Evolutionary conservation across 768 basidiomycete genomes (phyloP).

Genomic region (Lactarius sanguifluus): DNA sequence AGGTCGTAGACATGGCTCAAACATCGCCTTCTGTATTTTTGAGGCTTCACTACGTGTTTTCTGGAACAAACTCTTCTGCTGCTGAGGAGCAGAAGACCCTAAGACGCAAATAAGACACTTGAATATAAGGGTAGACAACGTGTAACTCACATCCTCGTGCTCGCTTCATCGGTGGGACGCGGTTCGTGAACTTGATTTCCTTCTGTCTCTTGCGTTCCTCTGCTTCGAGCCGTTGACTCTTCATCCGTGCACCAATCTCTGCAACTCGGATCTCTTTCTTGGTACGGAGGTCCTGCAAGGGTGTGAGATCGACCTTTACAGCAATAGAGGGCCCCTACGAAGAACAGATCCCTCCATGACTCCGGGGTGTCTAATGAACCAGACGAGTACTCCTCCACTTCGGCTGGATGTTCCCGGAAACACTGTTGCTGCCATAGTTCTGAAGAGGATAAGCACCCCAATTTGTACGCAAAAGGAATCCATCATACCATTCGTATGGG

Average conservation of each 20-base stretch:
- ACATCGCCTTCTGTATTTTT: constrained; percentile 63
- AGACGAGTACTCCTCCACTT: constrained; percentile 18
- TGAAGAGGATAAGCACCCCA: constrained; percentile 15
- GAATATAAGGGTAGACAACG: constrained; percentile 13
- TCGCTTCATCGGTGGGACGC: constrained; percentile 65
- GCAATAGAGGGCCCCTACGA: constrained; percentile 24
- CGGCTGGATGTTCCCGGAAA: constrained; percentile 15
- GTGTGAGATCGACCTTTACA: constrained; percentile 22
- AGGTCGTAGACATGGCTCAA: constrained; percentile 52
- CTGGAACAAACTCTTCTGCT: constrained; percentile 72
- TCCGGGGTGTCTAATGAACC: constrained; percentile 5
- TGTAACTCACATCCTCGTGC: constrained; percentile 51
- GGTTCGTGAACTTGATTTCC: constrained; percentile 74
- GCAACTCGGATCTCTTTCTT: constrained; percentile 65
- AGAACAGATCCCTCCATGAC: constrained; percentile 28
- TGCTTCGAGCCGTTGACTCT: constrained; percentile 64
- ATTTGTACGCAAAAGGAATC: constrained; percentile 5
- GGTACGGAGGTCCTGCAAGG: constrained; percentile 41
- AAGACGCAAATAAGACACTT: constrained; percentile 24
- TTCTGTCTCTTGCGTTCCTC: constrained; percentile 76
- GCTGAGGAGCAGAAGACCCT: constrained; percentile 44
- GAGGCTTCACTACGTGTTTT: constrained; percentile 72
- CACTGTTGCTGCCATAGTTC: constrained; percentile 31
- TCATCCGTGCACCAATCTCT: constrained; percentile 59
- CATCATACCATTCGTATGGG: constrained; percentile 29